Evolutionary conservation across 2,329 filamentous ascomycete genomes (phyloP), one percentile per base, ranked within the genome.

Genomic region (Hymenotorrendiella dingleyae): DNA sequence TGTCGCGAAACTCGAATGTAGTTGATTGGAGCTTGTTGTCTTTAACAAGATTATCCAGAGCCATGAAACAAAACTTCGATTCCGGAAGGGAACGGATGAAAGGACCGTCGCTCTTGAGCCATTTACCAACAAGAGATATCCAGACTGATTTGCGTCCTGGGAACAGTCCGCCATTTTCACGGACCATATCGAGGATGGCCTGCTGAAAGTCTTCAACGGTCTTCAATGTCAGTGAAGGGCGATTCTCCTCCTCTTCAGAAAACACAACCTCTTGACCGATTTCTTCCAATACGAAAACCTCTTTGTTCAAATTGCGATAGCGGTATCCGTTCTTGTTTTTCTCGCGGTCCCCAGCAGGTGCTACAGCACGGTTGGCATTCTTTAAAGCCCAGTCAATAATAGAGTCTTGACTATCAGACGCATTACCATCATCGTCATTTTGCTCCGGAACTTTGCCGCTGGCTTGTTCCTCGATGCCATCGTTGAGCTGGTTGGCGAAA

Each of bases 81-180:
- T 54, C 53, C 6, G 58, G 59, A 7, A 56, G 41, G 7, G 49
- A 47, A 6, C 37, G 35, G 8, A 33, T n/a, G 6, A 29, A 32
- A 17, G 28, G 28, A 11, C 29, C 29, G 4, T 45, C 40, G 38
- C 49, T 47, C 36, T 55, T 55, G 10, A 59, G 35, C 55, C 56
- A 62, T 8, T 47, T 40, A 27, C 38, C 47, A 16, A 57, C 47
- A 43, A 54, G 53, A 26, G 50, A 52, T 38, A 57, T 52, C 60
- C 60, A 62, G 3, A 62, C 32, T 28, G 52, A 47, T 40, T 49
- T 52, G 12, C 56, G 52, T 6, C 52, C 57, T 4, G 60, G 56
- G 30, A 62, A 59, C 5, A 57, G 36, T 5, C 54, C 51, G 1
- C 47, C 43, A 26, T 60, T 59, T 4, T 33, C 45, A 11, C 40